phyloP scores from a whole-genome alignment of 768 basidiomycete genomes.

The Boletus subparvulus region DNA sequence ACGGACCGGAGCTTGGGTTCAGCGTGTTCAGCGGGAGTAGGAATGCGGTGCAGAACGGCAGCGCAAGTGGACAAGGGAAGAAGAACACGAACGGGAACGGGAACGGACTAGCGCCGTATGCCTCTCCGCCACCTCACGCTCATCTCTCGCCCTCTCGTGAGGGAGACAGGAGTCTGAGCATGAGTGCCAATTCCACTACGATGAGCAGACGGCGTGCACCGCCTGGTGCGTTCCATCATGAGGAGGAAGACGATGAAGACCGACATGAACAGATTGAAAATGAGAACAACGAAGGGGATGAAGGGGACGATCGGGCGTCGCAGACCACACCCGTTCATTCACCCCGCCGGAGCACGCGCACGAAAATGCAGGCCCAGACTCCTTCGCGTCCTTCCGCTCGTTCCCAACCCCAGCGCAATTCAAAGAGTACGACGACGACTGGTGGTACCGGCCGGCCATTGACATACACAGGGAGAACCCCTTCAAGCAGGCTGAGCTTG shows the following conservation, averaged over 20 bases:
- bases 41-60: background rate
- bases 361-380: conserved; percentile 8
- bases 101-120: background rate
- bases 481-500: conserved; percentile 6
- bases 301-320: conserved; percentile 6
- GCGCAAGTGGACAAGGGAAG: background rate
- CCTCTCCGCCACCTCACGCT: conserved; percentile 10
- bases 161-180: conserved; percentile 11
- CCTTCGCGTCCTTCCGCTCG: conserved; percentile 13
- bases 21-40: conserved; percentile 21
- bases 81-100: background rate
- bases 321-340: conserved; percentile 10
- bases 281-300: conserved; percentile 23
- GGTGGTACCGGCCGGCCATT: background rate
- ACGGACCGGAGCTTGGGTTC: conserved; percentile 14
- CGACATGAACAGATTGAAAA: conserved; percentile 20
- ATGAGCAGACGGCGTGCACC: conserved; percentile 32
- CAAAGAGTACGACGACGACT: background rate
- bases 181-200: conserved; percentile 12
- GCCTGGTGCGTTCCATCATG: conserved; percentile 47
- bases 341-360: conserved; percentile 15
- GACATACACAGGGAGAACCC: conserved; percentile 2
- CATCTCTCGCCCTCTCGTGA: conserved; percentile 11
- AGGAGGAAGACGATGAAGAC: conserved; percentile 38
- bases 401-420: conserved; percentile 10